A percentile compares a stretch with the other conserved stretches of the same genome.
Evolutionary conservation across 441 rosid genomes (phyloP).

Genomic region (Corymbia calophylla): DNA sequence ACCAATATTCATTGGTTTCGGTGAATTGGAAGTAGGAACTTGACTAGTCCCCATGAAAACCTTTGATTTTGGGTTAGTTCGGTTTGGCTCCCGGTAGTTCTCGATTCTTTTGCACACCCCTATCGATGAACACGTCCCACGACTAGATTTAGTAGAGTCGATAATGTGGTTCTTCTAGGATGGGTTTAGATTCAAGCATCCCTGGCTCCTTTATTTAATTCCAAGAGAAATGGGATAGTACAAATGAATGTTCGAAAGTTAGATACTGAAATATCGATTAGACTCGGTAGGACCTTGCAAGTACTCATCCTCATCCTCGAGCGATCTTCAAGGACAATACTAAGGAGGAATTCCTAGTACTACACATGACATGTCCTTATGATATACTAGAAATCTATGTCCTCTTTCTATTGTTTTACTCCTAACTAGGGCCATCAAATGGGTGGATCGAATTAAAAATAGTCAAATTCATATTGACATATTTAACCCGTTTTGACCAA

Average conservation of each 20-base stretch:
- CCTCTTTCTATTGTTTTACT: neutral
- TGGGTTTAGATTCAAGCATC: neutral
- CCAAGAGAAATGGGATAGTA: accelerated
- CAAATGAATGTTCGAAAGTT: neutral
- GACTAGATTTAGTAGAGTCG: neutral
- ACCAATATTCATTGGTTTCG: too few relatives aligned
- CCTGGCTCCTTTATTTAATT: neutral
- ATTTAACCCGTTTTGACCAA: too few relatives aligned
- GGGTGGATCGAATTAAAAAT: too few relatives aligned
- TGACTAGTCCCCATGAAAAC: accelerated
- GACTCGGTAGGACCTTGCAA: accelerated
- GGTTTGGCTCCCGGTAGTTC: accelerated
- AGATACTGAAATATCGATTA: accelerated
- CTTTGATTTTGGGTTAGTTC: accelerated
- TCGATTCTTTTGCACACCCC: accelerated
- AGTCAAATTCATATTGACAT: too few relatives aligned
- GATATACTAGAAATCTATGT: neutral
- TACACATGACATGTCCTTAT: neutral
- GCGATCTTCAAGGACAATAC: neutral
- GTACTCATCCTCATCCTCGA: neutral
- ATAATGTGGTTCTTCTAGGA: neutral
- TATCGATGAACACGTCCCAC: neutral
- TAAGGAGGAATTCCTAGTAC: neutral
- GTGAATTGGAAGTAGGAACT: too few relatives aligned
- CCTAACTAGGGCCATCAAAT: neutral